Conservation (phyloP, 371 early-diverging fungal species). For the Choanephora cucurbitarum region DNA sequence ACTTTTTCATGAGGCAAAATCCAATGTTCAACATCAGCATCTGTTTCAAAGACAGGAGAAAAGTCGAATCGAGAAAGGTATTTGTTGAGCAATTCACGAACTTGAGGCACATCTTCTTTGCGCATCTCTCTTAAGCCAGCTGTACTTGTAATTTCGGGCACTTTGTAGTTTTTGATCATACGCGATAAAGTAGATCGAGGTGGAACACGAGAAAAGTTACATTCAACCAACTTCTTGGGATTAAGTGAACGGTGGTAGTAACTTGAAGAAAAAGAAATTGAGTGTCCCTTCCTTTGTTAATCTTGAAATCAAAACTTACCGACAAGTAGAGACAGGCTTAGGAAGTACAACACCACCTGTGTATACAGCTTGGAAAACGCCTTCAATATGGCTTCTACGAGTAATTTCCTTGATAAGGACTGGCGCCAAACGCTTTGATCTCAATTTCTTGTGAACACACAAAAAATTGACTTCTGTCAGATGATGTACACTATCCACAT, state of each 20-base stretch:
- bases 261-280: too few species aligned
- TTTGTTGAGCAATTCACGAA: constrained; percentile 71
- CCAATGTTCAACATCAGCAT: constrained; percentile 93
- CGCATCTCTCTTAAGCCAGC: constrained; percentile 83
- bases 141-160: constrained; percentile 62
- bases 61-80: constrained; percentile 74
- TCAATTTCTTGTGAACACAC: constrained; percentile 95
- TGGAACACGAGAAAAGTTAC: constrained; percentile 83
- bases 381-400: constrained; percentile 88
- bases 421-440: constrained; percentile 96
- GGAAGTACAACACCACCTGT: constrained; percentile 95
- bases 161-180: constrained; percentile 71
- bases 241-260: constrained; percentile 95
- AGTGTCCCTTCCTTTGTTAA: too few species aligned
- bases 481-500: constrained; percentile 39
- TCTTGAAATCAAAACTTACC: too few species aligned
- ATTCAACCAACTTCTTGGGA: constrained; percentile 92
- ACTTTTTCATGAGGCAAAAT: constrained; percentile 81
- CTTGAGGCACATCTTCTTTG: constrained; percentile 71
- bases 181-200: constrained; percentile 76
- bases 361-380: constrained; percentile 98
- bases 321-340: constrained; percentile 81
- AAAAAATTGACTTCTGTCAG: constrained; percentile 99
- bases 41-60: constrained; percentile 71
- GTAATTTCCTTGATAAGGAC: constrained; percentile 99